Evolutionary conservation across 768 basidiomycete genomes (phyloP).

Genomic region (Clathrus columnatus): DNA sequence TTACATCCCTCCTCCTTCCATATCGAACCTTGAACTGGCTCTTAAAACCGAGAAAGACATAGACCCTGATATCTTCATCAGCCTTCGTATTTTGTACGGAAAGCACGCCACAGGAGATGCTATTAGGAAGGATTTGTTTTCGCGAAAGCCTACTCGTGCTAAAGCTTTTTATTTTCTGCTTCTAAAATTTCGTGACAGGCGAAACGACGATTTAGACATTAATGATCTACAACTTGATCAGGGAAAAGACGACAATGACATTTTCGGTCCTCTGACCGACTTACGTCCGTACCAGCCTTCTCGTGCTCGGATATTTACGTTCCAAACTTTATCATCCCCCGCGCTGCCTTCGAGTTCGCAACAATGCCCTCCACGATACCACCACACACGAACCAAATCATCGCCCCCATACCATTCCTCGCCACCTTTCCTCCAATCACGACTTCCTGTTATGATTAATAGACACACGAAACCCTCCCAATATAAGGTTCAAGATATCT

Average conservation of each 20-base stretch:
- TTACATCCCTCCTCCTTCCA: conserved; percentile 30
- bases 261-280: background rate
- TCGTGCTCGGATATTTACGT: conserved; percentile 17
- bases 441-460: background rate
- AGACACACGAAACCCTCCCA: background rate
- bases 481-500: background rate
- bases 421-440: conserved; percentile 12
- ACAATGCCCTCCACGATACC: conserved; percentile 13
- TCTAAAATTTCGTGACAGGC: conserved; percentile 61
- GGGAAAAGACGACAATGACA: conserved; percentile 1
- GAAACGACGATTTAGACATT: conserved; percentile 44
- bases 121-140: conserved; percentile 58
- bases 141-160: conserved; percentile 62
- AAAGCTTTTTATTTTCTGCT: conserved; percentile 89
- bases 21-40: conserved; percentile 47
- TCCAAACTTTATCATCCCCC: conserved; percentile 21
- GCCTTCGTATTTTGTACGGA: conserved; percentile 78
- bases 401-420: conserved; percentile 15
- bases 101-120: conserved; percentile 51
- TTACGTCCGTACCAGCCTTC: conserved; percentile 1
- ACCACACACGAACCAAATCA: conserved; percentile 9
- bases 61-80: conserved; percentile 68
- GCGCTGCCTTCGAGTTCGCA: conserved; percentile 25
- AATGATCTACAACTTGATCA: conserved; percentile 8
- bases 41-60: conserved; percentile 60